These are phyloP conservation scores for Coemansia sp. DNA, from an alignment of 192 early-diverging fungal species.

Conservation along the genomic window DNA sequence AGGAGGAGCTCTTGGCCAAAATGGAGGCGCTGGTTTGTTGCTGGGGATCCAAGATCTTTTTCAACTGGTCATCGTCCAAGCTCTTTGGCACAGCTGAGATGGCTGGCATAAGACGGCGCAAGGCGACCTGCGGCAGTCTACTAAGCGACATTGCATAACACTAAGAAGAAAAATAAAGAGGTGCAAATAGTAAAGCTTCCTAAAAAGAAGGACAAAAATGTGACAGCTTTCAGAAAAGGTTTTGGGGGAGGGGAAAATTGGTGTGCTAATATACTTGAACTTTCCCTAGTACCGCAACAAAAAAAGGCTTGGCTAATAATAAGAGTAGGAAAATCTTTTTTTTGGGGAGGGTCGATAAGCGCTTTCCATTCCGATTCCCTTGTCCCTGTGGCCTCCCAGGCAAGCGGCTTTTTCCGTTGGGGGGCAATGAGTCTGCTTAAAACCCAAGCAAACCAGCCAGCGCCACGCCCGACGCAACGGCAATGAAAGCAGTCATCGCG, in stretches of 20 bases:
- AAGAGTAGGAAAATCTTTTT: neutral
- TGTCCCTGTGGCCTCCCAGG: neutral
- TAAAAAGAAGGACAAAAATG: neutral
- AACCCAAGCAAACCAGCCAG: neutral
- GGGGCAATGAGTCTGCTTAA: neutral
- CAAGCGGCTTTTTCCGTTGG: neutral
- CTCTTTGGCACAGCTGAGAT: conserved; percentile 52
- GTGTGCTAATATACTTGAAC: conserved; percentile 2
- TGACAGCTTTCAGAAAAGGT: conserved; percentile 8
- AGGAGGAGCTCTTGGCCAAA: conserved; percentile 11
- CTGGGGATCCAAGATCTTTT: conserved; percentile 49
- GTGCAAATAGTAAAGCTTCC: neutral
- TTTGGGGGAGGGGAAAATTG: neutral
- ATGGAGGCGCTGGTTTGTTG: conserved; percentile 10
- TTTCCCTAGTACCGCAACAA: neutral
- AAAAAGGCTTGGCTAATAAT: neutral
- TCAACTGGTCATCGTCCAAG: conserved; percentile 54
- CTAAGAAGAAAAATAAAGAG: neutral
- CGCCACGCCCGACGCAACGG: neutral
- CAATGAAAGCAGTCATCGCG: neutral
- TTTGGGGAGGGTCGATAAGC: neutral
- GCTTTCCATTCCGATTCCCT: neutral
- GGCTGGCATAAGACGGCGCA: conserved; percentile 52
- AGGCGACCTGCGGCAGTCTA: conserved; percentile 52
- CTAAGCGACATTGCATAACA: conserved; percentile 46